These are phyloP conservation scores for Darksidea phi DNA, from an alignment of 495 filamentous ascomycete species.

Conservation along the genomic window DNA sequence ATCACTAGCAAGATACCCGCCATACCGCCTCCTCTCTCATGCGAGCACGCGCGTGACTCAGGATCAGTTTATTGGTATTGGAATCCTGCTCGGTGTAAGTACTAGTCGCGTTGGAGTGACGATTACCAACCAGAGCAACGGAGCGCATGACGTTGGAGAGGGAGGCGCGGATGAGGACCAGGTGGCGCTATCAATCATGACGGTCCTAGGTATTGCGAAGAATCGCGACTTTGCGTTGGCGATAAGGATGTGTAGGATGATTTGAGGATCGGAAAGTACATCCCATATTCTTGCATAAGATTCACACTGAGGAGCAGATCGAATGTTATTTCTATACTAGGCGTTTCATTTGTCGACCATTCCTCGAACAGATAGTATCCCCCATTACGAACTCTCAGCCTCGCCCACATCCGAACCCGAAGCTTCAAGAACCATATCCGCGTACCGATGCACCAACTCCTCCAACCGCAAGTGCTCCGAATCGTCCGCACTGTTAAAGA, in stretches of 20 bases:
- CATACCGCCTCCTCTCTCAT: conserved; percentile 20
- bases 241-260: too few relatives aligned
- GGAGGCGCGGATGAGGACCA: not conserved
- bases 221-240: too few relatives aligned
- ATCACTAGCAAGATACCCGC: conserved; percentile 8
- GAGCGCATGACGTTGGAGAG: not conserved
- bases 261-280: too few relatives aligned
- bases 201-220: too few relatives aligned
- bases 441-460: not conserved
- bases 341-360: too few relatives aligned
- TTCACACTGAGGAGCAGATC: too few relatives aligned
- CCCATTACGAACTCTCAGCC: not conserved
- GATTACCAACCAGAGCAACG: not conserved
- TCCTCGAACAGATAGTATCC: too few relatives aligned
- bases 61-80: conserved; percentile 9
- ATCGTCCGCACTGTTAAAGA: not conserved
- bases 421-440: not conserved
- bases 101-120: conserved; percentile 8
- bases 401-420: not conserved
- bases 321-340: too few relatives aligned
- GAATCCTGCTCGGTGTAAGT: conserved; percentile 13
- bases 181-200: not conserved
- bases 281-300: too few relatives aligned
- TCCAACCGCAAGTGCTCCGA: not conserved
- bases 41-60: conserved; percentile 7